Evolutionary conservation across 495 filamentous ascomycete species (phyloP).

Genomic region (Ramalina intermedia): DNA sequence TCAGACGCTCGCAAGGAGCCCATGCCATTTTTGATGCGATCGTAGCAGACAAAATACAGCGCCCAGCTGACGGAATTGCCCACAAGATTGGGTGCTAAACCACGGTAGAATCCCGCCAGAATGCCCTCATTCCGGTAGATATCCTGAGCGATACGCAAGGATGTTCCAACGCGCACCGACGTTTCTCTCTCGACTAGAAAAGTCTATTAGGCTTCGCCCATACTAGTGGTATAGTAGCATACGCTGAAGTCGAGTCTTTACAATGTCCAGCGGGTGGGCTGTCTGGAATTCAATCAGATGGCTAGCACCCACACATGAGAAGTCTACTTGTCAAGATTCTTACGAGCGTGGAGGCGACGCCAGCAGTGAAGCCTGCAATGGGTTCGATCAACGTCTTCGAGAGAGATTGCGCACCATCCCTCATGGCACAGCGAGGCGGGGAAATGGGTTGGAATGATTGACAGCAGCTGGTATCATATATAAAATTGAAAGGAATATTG

Average conservation of each 20-base stretch:
- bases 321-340: not conserved
- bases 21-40: conserved; percentile 39
- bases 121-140: conserved; percentile 44
- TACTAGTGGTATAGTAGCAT: conserved; percentile 6
- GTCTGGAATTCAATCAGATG: conserved; percentile 15
- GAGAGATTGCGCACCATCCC: conserved; percentile 31
- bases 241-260: conserved; percentile 95
- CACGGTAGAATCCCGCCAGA: conserved; percentile 65
- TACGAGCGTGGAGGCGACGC: conserved; percentile 55
- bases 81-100: conserved; percentile 74
- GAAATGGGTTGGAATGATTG: too few species aligned
- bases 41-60: conserved; percentile 72
- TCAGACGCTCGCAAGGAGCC: conserved; percentile 2
- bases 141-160: conserved; percentile 37
- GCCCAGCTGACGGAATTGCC: conserved; percentile 88
- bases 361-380: conserved; percentile 80
- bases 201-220: conserved; percentile 1
- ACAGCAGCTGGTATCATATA: too few species aligned
- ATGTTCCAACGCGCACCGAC: conserved; percentile 33
- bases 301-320: not conserved
- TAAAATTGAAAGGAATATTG: too few species aligned
- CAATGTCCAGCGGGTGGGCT: conserved; percentile 78
- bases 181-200: conserved; percentile 29
- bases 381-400: conserved; percentile 75
- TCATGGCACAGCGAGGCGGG: not conserved